These are phyloP conservation scores for Salisapilia sapeloensis DNA, from an alignment of 352 stramenopile genomes.

Conservation along the genomic window DNA sequence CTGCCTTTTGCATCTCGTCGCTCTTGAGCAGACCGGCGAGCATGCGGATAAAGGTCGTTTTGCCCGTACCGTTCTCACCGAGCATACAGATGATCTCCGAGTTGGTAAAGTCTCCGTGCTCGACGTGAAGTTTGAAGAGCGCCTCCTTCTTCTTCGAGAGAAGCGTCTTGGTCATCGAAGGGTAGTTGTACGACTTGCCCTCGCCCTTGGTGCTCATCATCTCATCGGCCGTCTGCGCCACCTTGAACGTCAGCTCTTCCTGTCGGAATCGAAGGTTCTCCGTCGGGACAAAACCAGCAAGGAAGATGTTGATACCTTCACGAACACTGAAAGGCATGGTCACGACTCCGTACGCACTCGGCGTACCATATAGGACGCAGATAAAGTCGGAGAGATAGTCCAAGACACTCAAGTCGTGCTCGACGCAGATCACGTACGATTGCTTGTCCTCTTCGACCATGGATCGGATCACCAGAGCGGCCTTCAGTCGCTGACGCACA, in stretches of 20 bases:
- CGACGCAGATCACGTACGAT: conserved; percentile 97
- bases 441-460: conserved; percentile 83
- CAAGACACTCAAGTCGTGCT: conserved; percentile 99
- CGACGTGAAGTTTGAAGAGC: conserved; percentile 96
- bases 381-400: conserved; percentile 99
- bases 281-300: conserved; percentile 97
- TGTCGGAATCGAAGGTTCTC: conserved; percentile 99
- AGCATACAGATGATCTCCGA: conserved; percentile 99
- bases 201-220: conserved; percentile 72
- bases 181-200: conserved; percentile 90
- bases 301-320: conserved; percentile 99
- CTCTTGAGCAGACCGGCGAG: conserved; percentile 96
- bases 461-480: conserved; percentile 94
- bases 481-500: conserved; percentile 98
- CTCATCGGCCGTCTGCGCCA: conserved; percentile 88
- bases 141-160: conserved; percentile 87
- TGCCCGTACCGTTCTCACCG: conserved; percentile 99
- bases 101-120: conserved; percentile 94
- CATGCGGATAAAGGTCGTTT: conserved; percentile 99
- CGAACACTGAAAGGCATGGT: conserved; percentile 99
- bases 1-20: conserved; percentile 88
- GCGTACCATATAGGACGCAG: conserved; percentile 97
- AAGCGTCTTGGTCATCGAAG: conserved; percentile 97
- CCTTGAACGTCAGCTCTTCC: conserved; percentile 98
- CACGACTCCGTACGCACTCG: conserved; percentile 98